Base-by-base conservation (phyloP, 257 asterid species). In the Solanum infundibuliforme region DNA sequence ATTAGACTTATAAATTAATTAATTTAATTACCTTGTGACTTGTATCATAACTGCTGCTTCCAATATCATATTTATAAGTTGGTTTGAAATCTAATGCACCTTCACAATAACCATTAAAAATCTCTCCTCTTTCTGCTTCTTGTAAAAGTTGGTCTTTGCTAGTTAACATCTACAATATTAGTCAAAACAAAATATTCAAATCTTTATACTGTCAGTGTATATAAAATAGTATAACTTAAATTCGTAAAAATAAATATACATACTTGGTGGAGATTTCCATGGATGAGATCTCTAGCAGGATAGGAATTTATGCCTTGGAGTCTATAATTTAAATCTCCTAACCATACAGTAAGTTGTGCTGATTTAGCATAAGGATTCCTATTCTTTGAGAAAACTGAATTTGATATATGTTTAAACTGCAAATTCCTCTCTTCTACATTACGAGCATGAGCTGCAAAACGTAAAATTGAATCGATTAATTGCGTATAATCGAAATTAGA, bases 241-340 rank as follows among this genome's bases (percentile, higher is more conserved):
- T 10, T 0, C 0, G 20, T 13, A 65, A 7, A 35, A 12, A 5
- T 23, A 34, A 6, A 27, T 7, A 7, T 55, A 81, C 92, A 88
- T 89, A 95, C 95, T 39, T 83, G 74, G 55, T 92, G 96, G 85
- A 89, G 95, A 71, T 95, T 88, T 14, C 89, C 89, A 8, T 89
- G 90, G 18, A 93, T 95, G 86, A 95, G 89, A 86, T 91, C 88
- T 90, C 95, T 89, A 6, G 94, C 97, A 0, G 97, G 95, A 75
- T 89, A 89, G 0, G 94, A 88, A 4, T 90, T 86, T 68, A 94
- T 91, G n/a, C 94, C 97, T 91, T 92, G 87, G 3, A 95, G 90
- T 81, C 97, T 93, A 20, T 95, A 95, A 65, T 95, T 95, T 87
- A 95, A 93, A 88, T 95, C 98, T 46, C 98, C 98, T 77, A 95